Conservation (phyloP, 306 rosid genomes). For the Amphicarpaea edgeworthii region DNA sequence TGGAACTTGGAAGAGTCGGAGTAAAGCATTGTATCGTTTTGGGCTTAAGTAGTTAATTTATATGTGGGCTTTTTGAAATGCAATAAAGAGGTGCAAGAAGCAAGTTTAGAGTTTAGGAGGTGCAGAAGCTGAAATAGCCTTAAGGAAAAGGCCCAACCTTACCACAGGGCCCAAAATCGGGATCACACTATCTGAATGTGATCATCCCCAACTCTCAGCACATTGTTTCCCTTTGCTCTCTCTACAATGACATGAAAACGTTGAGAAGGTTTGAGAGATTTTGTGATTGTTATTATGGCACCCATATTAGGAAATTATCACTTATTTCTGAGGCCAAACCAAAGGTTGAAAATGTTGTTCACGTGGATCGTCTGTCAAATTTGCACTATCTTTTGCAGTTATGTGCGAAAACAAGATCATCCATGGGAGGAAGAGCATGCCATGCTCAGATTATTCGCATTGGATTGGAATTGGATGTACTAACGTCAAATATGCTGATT, state of each 20-base stretch:
- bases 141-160: too few relatives aligned
- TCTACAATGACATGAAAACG: conserved; percentile 47
- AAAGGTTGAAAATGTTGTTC: conserved; percentile 43
- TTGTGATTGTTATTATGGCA: conserved; percentile 18
- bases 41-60: too few relatives aligned
- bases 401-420: conserved; percentile 59
- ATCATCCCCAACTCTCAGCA: too few relatives aligned
- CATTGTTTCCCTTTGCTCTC: conserved; percentile 28
- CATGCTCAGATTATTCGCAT: conserved; percentile 67
- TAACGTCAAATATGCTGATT: conserved; percentile 79
- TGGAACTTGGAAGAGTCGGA: too few relatives aligned
- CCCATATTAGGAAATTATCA: conserved; percentile 48
- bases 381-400: conserved; percentile 67
- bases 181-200: too few relatives aligned
- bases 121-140: too few relatives aligned
- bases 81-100: too few relatives aligned
- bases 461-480: conserved; percentile 60
- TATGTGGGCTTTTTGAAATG: too few relatives aligned
- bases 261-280: conserved; percentile 49
- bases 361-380: conserved; percentile 43
- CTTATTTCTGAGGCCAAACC: conserved; percentile 45
- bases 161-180: too few relatives aligned
- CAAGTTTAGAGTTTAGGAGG: too few relatives aligned
- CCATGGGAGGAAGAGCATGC: conserved; percentile 64
- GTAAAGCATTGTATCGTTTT: too few relatives aligned